Percentiles rank a stretch among this genome's conserved stretches.
phyloP scores from a whole-genome alignment of 2,329 filamentous ascomycete genomes.

The Cercospora zeina region DNA sequence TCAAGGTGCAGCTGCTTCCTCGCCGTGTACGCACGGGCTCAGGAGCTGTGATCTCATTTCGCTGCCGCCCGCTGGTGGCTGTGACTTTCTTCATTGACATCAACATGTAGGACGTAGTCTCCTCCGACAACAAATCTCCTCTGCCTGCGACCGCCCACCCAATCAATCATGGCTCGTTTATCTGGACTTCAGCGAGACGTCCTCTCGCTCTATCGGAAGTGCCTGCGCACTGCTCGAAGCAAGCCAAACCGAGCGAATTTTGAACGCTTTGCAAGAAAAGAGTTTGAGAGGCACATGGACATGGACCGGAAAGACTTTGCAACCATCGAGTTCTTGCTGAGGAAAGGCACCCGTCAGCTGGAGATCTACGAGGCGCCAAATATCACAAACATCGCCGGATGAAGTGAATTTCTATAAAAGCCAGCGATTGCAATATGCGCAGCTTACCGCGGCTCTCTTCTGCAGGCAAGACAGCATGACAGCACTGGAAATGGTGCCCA shows the following conservation, averaged over 20 bases:
- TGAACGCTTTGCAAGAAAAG: slow-evolving; percentile 46
- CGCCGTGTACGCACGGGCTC: not conserved
- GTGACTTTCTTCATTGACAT: slow-evolving; percentile 7
- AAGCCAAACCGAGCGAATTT: slow-evolving; percentile 61
- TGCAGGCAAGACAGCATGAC: not conserved
- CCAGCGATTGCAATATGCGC: not conserved
- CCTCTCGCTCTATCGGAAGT: slow-evolving; percentile 79
- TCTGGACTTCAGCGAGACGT: slow-evolving; percentile 93
- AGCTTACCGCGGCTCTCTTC: not conserved
- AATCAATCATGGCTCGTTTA: slow-evolving; percentile 51
- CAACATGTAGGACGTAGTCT: slow-evolving; percentile 8
- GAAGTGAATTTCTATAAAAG: not conserved
- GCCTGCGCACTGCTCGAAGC: slow-evolving; percentile 74
- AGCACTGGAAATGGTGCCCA: not conserved
- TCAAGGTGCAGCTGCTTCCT: not conserved
- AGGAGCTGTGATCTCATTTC: not conserved
- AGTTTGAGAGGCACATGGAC: slow-evolving; percentile 70
- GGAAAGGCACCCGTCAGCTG: slow-evolving; percentile 78
- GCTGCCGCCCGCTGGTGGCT: not conserved
- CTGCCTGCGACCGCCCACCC: not conserved
- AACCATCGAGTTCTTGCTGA: slow-evolving; percentile 79
- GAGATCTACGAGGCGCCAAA: slow-evolving; percentile 78
- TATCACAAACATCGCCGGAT: slow-evolving; percentile 68
- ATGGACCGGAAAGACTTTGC: slow-evolving; percentile 82
- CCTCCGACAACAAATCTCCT: not conserved